These are phyloP conservation scores for Saccharomyces hybrid DNA, from an alignment of 1,139 yeast genomes.

Conservation along the genomic window DNA sequence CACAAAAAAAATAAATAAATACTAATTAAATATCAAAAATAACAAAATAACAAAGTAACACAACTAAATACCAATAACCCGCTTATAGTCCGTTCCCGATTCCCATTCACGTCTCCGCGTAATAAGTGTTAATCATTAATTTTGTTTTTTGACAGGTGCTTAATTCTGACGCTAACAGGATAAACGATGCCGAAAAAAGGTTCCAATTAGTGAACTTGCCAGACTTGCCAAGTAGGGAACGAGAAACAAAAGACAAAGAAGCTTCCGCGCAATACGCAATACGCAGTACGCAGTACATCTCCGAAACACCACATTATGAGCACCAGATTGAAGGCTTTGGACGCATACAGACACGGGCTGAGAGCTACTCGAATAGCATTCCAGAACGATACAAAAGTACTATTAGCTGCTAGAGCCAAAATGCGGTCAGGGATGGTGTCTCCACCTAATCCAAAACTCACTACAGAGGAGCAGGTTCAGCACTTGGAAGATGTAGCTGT, in stretches of 20 bases:
- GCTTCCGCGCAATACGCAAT: too few relatives aligned
- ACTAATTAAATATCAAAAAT: not conserved
- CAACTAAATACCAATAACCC: not conserved
- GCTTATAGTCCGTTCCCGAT: too few relatives aligned
- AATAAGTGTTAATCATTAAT: too few relatives aligned
- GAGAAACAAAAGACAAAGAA: not conserved
- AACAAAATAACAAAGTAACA: not conserved
- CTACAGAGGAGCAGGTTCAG: conserved; percentile 45
- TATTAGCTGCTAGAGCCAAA: conserved; percentile 56
- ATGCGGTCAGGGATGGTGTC: conserved; percentile 55
- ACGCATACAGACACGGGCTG: conserved; percentile 61
- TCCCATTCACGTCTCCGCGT: too few relatives aligned
- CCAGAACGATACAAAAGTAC: conserved; percentile 44
- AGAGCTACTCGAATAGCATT: conserved; percentile 71
- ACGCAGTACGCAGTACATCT: too few relatives aligned
- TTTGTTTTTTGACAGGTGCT: too few relatives aligned
- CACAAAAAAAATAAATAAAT: not conserved
- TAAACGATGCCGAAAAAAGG: too few relatives aligned
- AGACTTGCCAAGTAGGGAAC: too few relatives aligned
- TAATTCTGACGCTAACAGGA: too few relatives aligned
- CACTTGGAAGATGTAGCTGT: conserved; percentile 63
- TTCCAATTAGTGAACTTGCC: too few relatives aligned
- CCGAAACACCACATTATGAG: not conserved
- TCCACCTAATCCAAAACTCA: conserved; percentile 35
- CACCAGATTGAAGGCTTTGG: conserved; percentile 30